Evolutionary conservation across 202 grass and related monocot genomes (phyloP).

Genomic region (Hordeum pubiflorum): DNA sequence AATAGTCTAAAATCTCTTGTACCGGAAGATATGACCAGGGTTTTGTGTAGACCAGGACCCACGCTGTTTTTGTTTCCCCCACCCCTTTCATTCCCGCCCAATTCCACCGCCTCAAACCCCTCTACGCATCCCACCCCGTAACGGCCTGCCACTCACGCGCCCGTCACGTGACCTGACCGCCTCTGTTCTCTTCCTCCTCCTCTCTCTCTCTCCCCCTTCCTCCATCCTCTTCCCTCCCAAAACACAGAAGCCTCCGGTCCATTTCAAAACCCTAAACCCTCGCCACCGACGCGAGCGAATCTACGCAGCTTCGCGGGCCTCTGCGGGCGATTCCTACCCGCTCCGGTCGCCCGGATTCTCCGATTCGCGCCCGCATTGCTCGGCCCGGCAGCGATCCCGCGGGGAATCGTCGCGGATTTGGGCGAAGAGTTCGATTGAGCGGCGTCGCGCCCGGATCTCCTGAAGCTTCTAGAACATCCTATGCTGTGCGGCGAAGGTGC

Average conservation of each 20-base stretch:
- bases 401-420: constrained; percentile 17
- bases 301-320: neutral
- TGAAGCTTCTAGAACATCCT: constrained; percentile 20
- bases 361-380: neutral
- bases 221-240: neutral
- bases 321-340: neutral
- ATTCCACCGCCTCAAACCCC: neutral
- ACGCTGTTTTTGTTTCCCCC: too few species aligned
- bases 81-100: neutral
- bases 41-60: too few species aligned
- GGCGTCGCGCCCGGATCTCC: neutral
- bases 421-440: neutral
- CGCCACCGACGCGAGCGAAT: neutral
- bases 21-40: too few species aligned
- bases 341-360: neutral
- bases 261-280: constrained; percentile 42
- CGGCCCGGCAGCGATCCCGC: neutral
- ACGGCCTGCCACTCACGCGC: constrained; percentile 18
- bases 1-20: too few species aligned
- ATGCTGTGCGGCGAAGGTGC: neutral
- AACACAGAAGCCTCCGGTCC: constrained; percentile 4
- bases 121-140: neutral
- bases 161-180: neutral
- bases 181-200: neutral
- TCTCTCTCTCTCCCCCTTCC: neutral